These are phyloP conservation scores for Tolypocladium sp. DNA, from an alignment of 2,329 filamentous ascomycete genomes.

Conservation along the genomic window DNA sequence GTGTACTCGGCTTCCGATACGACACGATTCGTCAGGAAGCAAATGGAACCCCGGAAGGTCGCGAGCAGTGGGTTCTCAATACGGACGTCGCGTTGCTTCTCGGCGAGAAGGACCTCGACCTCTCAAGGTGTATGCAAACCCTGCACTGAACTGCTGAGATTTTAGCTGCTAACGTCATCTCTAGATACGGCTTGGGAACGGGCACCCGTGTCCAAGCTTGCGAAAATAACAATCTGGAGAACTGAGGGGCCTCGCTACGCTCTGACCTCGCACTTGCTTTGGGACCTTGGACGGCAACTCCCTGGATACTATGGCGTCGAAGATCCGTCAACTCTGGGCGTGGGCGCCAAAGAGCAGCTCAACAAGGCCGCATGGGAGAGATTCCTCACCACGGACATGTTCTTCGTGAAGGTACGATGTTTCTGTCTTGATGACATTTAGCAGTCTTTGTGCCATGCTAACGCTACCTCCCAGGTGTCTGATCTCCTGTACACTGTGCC, in stretches of 20 bases:
- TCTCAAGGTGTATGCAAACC: constrained; percentile 46
- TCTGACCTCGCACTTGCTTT: constrained; percentile 38
- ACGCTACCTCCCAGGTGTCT: constrained; percentile 35
- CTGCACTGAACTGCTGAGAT: background rate
- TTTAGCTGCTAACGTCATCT: constrained; percentile 3
- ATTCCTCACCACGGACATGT: constrained; percentile 52
- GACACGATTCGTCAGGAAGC: constrained; percentile 50
- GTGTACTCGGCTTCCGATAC: constrained; percentile 52
- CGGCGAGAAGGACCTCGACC: constrained; percentile 52
- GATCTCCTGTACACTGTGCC: constrained; percentile 53
- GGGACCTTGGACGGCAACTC: constrained; percentile 44
- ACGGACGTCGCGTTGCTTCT: constrained; percentile 54
- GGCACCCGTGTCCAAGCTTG: constrained; percentile 40
- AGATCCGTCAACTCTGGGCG: constrained; percentile 33
- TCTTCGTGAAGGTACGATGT: constrained; percentile 53
- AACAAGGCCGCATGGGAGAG: constrained; percentile 40
- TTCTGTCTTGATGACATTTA: background rate
- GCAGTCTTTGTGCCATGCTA: background rate
- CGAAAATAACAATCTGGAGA: constrained; percentile 52
- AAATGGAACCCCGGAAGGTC: constrained; percentile 44
- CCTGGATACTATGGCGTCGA: constrained; percentile 39
- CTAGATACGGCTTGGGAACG: constrained; percentile 52
- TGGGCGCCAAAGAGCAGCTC: constrained; percentile 34
- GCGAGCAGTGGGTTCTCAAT: constrained; percentile 59
- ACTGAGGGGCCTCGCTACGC: constrained; percentile 48